Percentiles rank a stretch among this genome's conserved stretches.
Evolutionary conservation across 2,329 filamentous ascomycete species (phyloP).

Genomic region (Alternaria postmessia): DNA sequence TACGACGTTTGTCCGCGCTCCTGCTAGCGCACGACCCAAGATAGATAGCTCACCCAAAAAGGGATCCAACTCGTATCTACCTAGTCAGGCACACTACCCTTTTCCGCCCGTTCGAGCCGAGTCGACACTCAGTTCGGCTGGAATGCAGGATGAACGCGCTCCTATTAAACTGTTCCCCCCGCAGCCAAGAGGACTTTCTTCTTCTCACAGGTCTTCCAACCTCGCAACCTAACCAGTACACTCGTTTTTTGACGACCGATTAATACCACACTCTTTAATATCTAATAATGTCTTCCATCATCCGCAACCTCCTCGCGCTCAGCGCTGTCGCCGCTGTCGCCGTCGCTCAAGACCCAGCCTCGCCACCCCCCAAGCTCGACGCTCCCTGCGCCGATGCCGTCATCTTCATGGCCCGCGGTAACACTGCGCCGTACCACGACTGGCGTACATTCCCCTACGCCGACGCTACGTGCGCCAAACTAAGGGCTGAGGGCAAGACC

Average conservation of each 20-base stretch:
- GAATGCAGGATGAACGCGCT: conserved; percentile 25
- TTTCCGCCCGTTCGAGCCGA: conserved; percentile 26
- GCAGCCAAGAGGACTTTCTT: conserved; percentile 27
- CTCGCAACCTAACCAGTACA: conserved; percentile 32
- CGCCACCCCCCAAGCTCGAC: conserved; percentile 27
- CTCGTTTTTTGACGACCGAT: conserved; percentile 28
- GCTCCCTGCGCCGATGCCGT: conserved; percentile 34
- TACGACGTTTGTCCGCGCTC: conserved; percentile 28
- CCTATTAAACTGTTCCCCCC: conserved; percentile 30
- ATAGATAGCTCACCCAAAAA: conserved; percentile 30
- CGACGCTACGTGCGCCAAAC: conserved; percentile 31
- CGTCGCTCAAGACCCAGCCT: conserved; percentile 40
- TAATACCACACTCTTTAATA: conserved; percentile 33
- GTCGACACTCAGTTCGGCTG: conserved; percentile 20
- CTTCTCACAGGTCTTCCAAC: conserved; percentile 31
- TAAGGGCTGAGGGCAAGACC: conserved; percentile 32
- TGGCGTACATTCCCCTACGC: conserved; percentile 31
- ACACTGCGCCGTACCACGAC: conserved; percentile 34
- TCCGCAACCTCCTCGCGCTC: conserved; percentile 31
- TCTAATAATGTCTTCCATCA: conserved; percentile 39
- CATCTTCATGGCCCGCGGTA: conserved; percentile 37
- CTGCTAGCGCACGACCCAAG: conserved; percentile 28
- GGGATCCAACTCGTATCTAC: conserved; percentile 26
- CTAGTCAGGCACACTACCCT: conserved; percentile 32
- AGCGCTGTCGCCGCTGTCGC: conserved; percentile 35